phyloP scores from a whole-genome alignment of 495 filamentous ascomycete genomes.

The Penicillium silybi region DNA sequence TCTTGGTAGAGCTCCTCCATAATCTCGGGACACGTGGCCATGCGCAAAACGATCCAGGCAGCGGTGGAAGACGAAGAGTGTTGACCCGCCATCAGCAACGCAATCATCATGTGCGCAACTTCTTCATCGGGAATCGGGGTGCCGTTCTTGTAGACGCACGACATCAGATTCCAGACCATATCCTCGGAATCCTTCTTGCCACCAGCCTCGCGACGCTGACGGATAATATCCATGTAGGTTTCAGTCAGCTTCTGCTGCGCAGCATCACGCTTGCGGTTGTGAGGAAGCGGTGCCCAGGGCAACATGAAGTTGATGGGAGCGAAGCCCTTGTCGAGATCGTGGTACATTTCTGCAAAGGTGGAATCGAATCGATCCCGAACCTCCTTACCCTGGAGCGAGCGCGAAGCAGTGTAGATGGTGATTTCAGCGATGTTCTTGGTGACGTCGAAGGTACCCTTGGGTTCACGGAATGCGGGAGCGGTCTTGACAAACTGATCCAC shows the following conservation, averaged over 20 bases:
- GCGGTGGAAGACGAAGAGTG: slow-evolving; percentile 58
- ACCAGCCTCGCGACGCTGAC: slow-evolving; percentile 44
- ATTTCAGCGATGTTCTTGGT: slow-evolving; percentile 55
- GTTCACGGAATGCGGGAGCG: slow-evolving; percentile 41
- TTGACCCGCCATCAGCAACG: slow-evolving; percentile 62
- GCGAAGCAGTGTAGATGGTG: slow-evolving; percentile 64
- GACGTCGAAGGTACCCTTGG: slow-evolving; percentile 49
- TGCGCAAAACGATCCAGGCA: slow-evolving; percentile 57
- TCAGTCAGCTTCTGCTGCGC: slow-evolving; percentile 55
- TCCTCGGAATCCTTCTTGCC: slow-evolving; percentile 54
- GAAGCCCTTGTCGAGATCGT: slow-evolving; percentile 64
- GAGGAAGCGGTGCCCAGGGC: slow-evolving; percentile 58
- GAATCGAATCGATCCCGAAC: slow-evolving; percentile 59
- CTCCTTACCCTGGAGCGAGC: slow-evolving; percentile 61
- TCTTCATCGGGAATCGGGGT: slow-evolving; percentile 57
- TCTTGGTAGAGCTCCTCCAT: slow-evolving; percentile 57
- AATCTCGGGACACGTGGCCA: slow-evolving; percentile 53
- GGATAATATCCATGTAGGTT: slow-evolving; percentile 59
- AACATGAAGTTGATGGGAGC: slow-evolving; percentile 64
- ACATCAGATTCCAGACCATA: slow-evolving; percentile 69
- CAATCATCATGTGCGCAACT: slow-evolving; percentile 67
- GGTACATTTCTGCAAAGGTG: slow-evolving; percentile 59
- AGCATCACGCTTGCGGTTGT: slow-evolving; percentile 56
- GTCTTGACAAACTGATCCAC: slow-evolving; percentile 48
- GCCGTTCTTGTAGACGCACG: slow-evolving; percentile 59